A percentile compares a stretch with the other conserved stretches of the same genome.
Conservation (phyloP, 179 eudicot species). For the Corrigiola litoralis region DNA sequence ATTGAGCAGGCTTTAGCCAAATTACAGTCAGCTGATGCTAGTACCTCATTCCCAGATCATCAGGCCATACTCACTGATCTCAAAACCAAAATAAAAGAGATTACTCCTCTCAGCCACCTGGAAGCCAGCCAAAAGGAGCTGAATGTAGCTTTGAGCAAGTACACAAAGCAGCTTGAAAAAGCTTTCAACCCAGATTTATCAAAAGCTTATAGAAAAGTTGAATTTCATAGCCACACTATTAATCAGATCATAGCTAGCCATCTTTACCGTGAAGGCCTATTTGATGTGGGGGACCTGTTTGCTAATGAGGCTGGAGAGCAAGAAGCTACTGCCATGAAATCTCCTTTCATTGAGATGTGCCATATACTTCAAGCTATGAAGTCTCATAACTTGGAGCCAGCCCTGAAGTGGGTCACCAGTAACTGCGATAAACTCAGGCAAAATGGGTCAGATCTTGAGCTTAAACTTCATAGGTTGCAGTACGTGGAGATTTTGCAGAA, state of each 20-base stretch:
- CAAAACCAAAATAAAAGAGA: conserved; percentile 49
- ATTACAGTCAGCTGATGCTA: conserved; percentile 43
- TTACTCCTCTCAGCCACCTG: conserved; percentile 38
- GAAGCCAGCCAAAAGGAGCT: conserved; percentile 64
- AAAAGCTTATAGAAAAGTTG: conserved; percentile 62
- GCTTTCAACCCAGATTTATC: conserved; percentile 64
- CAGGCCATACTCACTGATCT: conserved; percentile 46
- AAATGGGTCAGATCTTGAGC: conserved; percentile 67
- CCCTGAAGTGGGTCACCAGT: conserved; percentile 57
- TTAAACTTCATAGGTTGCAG: conserved; percentile 70
- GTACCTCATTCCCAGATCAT: conserved; percentile 34
- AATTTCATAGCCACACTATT: conserved; percentile 48
- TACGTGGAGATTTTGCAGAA: conserved; percentile 66
- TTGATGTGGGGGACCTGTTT: conserved; percentile 57
- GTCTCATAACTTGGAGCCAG: conserved; percentile 59
- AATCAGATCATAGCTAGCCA: conserved; percentile 66
- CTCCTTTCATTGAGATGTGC: conserved; percentile 65
- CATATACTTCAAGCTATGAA: conserved; percentile 67
- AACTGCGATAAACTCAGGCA: conserved; percentile 57
- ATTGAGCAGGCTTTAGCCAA: conserved; percentile 55
- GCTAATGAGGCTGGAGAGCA: conserved; percentile 50
- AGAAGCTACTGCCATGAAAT: conserved; percentile 42
- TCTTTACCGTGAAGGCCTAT: conserved; percentile 65
- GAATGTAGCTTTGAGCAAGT: conserved; percentile 49
- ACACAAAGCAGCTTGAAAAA: conserved; percentile 58